phyloP scores from a whole-genome alignment of 1,284 basidiomycete species.

The Fomitopsis pinicola region DNA sequence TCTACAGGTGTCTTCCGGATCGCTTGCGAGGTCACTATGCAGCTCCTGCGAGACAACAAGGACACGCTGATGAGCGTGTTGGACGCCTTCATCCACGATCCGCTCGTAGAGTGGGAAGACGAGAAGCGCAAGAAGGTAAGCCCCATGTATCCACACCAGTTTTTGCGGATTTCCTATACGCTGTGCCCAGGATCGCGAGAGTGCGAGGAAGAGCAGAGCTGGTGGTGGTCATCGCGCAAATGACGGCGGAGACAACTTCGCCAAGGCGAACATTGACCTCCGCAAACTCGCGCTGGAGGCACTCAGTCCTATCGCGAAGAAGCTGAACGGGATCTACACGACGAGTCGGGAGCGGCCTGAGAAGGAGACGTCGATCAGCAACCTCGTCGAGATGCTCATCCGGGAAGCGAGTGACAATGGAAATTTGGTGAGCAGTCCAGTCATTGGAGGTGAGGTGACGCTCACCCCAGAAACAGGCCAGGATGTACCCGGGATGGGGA shows the following conservation, averaged over 20 bases:
- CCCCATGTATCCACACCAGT: not conserved
- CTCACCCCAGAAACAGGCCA: slow-evolving; percentile 38
- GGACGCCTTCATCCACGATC: slow-evolving; percentile 97
- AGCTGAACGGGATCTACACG: slow-evolving; percentile 74
- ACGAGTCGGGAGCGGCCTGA: slow-evolving; percentile 49
- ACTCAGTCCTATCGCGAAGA: slow-evolving; percentile 78
- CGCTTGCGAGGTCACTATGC: slow-evolving; percentile 89
- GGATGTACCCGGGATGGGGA: slow-evolving; percentile 87
- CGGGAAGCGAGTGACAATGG: slow-evolving; percentile 74
- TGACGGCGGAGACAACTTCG: slow-evolving; percentile 14
- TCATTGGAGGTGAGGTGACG: slow-evolving; percentile 41
- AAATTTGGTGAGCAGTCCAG: slow-evolving; percentile 61
- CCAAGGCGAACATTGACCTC: slow-evolving; percentile 45
- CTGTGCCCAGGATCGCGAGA: slow-evolving; percentile 21
- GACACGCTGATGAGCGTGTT: slow-evolving; percentile 95
- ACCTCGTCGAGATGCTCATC: slow-evolving; percentile 87
- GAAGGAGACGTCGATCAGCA: slow-evolving; percentile 74
- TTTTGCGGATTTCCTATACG: not conserved
- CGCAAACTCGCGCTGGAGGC: slow-evolving; percentile 67
- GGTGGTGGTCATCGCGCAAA: not conserved
- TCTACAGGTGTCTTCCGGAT: slow-evolving; percentile 82
- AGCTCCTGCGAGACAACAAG: slow-evolving; percentile 85
- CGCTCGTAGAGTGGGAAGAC: slow-evolving; percentile 94
- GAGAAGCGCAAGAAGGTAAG: slow-evolving; percentile 59
- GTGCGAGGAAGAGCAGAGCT: slow-evolving; percentile 19